Conservation (phyloP, 441 rosid genomes). For the Adansonia gregorii region DNA sequence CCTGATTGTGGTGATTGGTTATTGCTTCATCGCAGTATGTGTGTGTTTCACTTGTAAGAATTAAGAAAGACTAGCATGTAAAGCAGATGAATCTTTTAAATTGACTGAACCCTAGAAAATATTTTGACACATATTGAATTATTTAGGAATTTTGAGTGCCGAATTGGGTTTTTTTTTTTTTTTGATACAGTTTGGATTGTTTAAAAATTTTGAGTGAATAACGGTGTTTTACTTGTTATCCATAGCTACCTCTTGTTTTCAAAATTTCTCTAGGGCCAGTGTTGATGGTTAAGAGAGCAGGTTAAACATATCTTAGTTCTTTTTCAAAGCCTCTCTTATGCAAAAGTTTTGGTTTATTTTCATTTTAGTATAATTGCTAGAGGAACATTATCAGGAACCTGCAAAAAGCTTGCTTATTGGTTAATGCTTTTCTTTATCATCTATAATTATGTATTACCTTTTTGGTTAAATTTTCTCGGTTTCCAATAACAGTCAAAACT, state of each 20-base stretch:
- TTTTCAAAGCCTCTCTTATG: not conserved
- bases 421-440: not conserved
- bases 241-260: not conserved
- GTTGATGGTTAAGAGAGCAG: not conserved
- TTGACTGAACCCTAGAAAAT: not conserved
- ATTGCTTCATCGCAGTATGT: not conserved
- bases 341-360: constrained; percentile 6
- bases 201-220: not conserved
- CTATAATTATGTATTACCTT: not conserved
- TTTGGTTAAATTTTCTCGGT: not conserved
- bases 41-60: not conserved
- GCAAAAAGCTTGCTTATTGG: not conserved
- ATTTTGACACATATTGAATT: not conserved
- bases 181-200: not conserved
- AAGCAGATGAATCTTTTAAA: not conserved
- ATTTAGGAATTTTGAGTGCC: not conserved
- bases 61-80: not conserved
- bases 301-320: not conserved
- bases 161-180: not conserved
- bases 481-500: not conserved
- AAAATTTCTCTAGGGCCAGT: not conserved
- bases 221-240: not conserved
- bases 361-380: not conserved
- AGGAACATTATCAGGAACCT: constrained; percentile 8
- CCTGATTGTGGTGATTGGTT: not conserved